These are phyloP conservation scores for Elongisporangium prolatum DNA, from an alignment of 352 stramenopile genomes.

Conservation along the genomic window DNA sequence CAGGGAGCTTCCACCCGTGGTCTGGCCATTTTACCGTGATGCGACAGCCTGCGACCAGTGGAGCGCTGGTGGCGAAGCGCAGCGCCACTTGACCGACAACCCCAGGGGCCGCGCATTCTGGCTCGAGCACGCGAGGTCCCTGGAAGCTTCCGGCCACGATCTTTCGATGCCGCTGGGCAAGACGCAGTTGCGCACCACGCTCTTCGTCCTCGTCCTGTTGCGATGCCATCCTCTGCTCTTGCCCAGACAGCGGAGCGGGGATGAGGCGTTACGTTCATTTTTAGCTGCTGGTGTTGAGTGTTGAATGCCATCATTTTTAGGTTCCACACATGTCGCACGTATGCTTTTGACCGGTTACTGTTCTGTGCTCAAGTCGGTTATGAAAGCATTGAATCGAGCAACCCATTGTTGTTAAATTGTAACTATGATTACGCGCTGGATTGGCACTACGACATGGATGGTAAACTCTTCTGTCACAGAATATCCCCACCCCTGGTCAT, in stretches of 20 bases:
- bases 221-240: background rate
- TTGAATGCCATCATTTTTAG: background rate
- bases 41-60: constrained; percentile 33
- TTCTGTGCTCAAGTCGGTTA: background rate
- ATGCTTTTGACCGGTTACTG: background rate
- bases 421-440: background rate
- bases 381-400: background rate
- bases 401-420: background rate
- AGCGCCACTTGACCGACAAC: constrained; percentile 44
- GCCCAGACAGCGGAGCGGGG: too few species aligned
- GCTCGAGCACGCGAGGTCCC: constrained; percentile 31
- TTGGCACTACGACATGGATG: background rate
- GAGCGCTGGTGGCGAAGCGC: constrained; percentile 37
- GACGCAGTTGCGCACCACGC: constrained; percentile 52
- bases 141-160: constrained; percentile 51
- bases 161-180: constrained; percentile 63
- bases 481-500: background rate
- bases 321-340: background rate
- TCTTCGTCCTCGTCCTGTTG: constrained; percentile 27
- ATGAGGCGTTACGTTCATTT: background rate
- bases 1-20: constrained; percentile 44
- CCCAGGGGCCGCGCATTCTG: constrained; percentile 40
- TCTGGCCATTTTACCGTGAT: constrained; percentile 50
- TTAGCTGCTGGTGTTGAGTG: background rate
- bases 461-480: background rate